Evolutionary conservation across 2,329 filamentous ascomycete species (phyloP), one percentile per base, ranked within the genome.

Genomic region (Alternaria triticimaculans): DNA sequence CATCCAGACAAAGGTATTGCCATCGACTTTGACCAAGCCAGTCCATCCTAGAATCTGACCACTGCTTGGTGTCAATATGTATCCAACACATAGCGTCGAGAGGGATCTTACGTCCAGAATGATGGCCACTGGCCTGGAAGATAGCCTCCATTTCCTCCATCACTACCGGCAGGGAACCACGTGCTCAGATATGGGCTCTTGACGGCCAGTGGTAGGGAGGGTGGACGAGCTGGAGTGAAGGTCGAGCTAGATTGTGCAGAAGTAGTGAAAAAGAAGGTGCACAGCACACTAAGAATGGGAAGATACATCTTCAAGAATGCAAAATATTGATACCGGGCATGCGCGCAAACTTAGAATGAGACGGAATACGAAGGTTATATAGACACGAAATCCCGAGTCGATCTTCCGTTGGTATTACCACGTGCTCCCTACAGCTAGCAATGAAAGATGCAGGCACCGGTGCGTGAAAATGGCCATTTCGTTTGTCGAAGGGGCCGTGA

Each of bases 151-250:
- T 90, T 87, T 10, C 87, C 86, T 21, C 86, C 87, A 75, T 88
- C 84, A 26, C 82, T 86, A 2, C 89, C 89, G 10, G 85, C 88
- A 61, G 86, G 80, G 45, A 90, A 83, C 90, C 90, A 93, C 14
- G 88, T 87, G 74, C 87, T 93, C 15, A 94, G 80, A 70, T 94
- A 95, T 0, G 92, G 92, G 10, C 89, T 90, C 65, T 88, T 89
- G 48, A 94, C 92, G 46, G 91, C 91, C 33, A 95, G 80, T 12
- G 92, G 92, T 26, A 92, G 83, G 2, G 90, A 86, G 15, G 90
- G 90, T 45, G 90, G 90, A 7, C 89, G 84, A 37, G 87, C 86
- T 33, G 90, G 90, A 37, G 81, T 83, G 74, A 91, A 92, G 2
- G 83, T 87, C 10, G 89, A 90, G 44, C 66, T 49, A 11, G 60